Evolutionary conservation across 2,329 filamentous ascomycete genomes (phyloP).

Genomic region (Epichloe gansuensis): DNA sequence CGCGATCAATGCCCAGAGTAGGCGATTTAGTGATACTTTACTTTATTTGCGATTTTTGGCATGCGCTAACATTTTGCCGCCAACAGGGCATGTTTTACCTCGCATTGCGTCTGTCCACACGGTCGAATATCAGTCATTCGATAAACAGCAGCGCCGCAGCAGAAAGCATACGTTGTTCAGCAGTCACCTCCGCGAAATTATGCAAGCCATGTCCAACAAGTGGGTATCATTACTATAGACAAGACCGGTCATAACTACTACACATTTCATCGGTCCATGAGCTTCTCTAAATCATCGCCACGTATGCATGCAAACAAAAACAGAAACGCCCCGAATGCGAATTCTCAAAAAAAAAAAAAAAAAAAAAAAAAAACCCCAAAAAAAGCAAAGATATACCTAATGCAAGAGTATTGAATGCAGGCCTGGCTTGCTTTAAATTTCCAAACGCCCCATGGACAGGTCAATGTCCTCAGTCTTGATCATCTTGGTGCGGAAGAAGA

Average conservation of each 20-base stretch:
- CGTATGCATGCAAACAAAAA: constrained; percentile 1
- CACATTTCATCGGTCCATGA: too few relatives aligned
- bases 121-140: too few relatives aligned
- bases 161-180: not conserved
- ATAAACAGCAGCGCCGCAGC: too few relatives aligned
- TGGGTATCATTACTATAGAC: constrained; percentile 7
- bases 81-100: too few relatives aligned
- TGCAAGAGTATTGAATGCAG: too few relatives aligned
- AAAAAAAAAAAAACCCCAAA: too few relatives aligned
- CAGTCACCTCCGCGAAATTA: not conserved
- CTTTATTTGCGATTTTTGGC: too few relatives aligned
- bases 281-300: not conserved
- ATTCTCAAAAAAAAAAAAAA: not conserved
- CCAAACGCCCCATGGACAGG: constrained; percentile 11
- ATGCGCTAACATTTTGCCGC: too few relatives aligned
- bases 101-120: too few relatives aligned
- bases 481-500: constrained; percentile 26
- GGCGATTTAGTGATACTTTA: too few relatives aligned
- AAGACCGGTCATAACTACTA: not conserved
- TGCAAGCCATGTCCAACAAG: not conserved
- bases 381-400: too few relatives aligned
- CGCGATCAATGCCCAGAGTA: too few relatives aligned
- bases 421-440: not conserved
- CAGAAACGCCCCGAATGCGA: not conserved
- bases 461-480: constrained; percentile 25